Conservation (phyloP, 2,329 filamentous ascomycete genomes). For the Colletotrichum destructivum region DNA sequence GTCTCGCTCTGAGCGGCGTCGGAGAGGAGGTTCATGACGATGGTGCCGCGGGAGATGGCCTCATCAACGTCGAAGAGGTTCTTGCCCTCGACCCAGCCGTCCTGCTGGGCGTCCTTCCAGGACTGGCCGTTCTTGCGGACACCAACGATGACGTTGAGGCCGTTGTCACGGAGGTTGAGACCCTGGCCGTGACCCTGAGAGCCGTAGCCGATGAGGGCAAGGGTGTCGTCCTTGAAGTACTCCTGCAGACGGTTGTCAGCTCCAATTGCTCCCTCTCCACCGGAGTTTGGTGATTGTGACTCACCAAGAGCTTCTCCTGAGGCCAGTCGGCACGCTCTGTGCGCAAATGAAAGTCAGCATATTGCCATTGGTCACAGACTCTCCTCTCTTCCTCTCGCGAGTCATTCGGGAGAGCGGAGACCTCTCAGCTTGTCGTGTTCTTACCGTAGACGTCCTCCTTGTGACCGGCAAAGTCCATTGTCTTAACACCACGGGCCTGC, state of each 20-base stretch:
- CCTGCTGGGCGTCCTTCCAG: slow-evolving; percentile 97
- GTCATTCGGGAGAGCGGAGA: slow-evolving; percentile 22
- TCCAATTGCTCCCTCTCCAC: slow-evolving; percentile 15
- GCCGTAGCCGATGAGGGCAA: slow-evolving; percentile 98
- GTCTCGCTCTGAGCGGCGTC: slow-evolving; percentile 99
- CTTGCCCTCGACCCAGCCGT: slow-evolving; percentile 98
- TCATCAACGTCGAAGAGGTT: slow-evolving; percentile 99
- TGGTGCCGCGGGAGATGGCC: slow-evolving; percentile 92
- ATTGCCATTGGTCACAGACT: neutral
- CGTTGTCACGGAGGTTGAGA: slow-evolving; percentile 99
- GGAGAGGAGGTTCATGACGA: slow-evolving; percentile 99
- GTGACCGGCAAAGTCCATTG: slow-evolving; percentile 96
- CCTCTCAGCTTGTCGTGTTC: slow-evolving; percentile 48
- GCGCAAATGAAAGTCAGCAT: slow-evolving; percentile 43
- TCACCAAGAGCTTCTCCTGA: slow-evolving; percentile 95
- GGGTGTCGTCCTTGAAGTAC: slow-evolving; percentile 99
- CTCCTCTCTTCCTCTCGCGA: slow-evolving; percentile 23
- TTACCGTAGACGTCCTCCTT: slow-evolving; percentile 96
- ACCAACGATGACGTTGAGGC: slow-evolving; percentile 98
- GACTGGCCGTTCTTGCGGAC: slow-evolving; percentile 98
- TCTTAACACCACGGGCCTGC: slow-evolving; percentile 93
- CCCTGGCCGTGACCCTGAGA: slow-evolving; percentile 99
- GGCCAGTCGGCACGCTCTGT: slow-evolving; percentile 98
- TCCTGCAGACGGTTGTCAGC: slow-evolving; percentile 69
- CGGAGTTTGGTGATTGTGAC: slow-evolving; percentile 55